Evolutionary conservation across 2,329 filamentous ascomycete genomes (phyloP).

Genomic region (Tympanopsis confertula): DNA sequence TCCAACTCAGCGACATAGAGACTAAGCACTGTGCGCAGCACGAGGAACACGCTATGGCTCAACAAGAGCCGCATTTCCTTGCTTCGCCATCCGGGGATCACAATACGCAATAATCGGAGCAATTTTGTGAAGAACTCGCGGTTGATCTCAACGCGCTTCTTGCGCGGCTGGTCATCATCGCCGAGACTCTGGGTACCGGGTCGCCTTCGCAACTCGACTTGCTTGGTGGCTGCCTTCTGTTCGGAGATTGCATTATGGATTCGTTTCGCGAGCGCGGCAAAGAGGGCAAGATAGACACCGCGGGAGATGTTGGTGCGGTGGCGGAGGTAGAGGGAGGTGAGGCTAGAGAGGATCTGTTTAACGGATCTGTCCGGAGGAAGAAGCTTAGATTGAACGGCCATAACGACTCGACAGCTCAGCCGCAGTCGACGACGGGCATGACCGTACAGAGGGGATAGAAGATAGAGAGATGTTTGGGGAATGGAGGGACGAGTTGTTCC

Average conservation of each 20-base stretch:
- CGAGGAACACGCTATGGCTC: constrained; percentile 86
- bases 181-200: constrained; percentile 6
- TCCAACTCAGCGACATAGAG: constrained; percentile 94
- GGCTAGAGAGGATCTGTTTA: constrained; percentile 49
- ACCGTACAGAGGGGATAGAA: too few relatives aligned
- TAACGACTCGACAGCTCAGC: constrained; percentile 21
- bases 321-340: constrained; percentile 63
- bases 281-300: constrained; percentile 70
- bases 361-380: constrained; percentile 51
- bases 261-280: constrained; percentile 71
- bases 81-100: constrained; percentile 80
- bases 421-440: too few relatives aligned
- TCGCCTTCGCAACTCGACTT: constrained; percentile 28
- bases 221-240: constrained; percentile 75
- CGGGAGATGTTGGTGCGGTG: constrained; percentile 76
- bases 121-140: constrained; percentile 69
- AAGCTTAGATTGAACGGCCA: constrained; percentile 70
- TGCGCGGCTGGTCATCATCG: constrained; percentile 27
- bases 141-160: constrained; percentile 84
- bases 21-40: constrained; percentile 82
- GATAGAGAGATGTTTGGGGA: too few relatives aligned
- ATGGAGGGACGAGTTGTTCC: too few relatives aligned
- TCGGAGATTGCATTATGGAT: constrained; percentile 85
- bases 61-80: constrained; percentile 77
- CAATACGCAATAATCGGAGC: constrained; percentile 68